Percentiles rank a stretch among this genome's conserved stretches.
phyloP scores from a whole-genome alignment of 75 land plant genomes.

The Ceratopteris richardii region DNA sequence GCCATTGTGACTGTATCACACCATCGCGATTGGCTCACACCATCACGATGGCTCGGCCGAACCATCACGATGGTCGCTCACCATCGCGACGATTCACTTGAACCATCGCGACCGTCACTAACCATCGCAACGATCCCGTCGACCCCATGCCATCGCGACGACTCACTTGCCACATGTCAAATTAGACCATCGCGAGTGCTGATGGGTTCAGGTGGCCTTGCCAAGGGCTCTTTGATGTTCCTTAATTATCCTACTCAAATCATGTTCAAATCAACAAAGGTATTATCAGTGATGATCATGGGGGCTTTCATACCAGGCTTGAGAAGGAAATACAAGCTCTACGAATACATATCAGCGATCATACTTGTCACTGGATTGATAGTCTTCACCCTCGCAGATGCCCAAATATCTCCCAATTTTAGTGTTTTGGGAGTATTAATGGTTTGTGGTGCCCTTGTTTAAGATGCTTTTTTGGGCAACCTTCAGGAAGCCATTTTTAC shows the following conservation, averaged over 20 bases:
- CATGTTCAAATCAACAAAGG: slow-evolving; percentile 99
- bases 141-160: too few relatives aligned
- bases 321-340: slow-evolving; percentile 70
- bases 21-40: too few relatives aligned
- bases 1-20: too few relatives aligned
- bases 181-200: too few relatives aligned
- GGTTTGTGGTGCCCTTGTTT: slow-evolving; percentile 80
- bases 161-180: too few relatives aligned
- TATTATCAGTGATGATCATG: slow-evolving; percentile 95
- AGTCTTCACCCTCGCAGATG: slow-evolving; percentile 93
- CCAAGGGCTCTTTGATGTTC: slow-evolving; percentile 90
- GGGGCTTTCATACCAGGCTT: slow-evolving; percentile 98
- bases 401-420: slow-evolving; percentile 89
- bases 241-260: slow-evolving; percentile 97
- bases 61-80: too few relatives aligned
- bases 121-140: too few relatives aligned
- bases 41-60: too few relatives aligned
- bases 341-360: slow-evolving; percentile 79
- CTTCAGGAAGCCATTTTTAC: slow-evolving; percentile 94
- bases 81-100: too few relatives aligned
- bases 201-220: slow-evolving; percentile 94
- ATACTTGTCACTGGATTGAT: slow-evolving; percentile 84
- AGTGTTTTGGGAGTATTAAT: slow-evolving; percentile 76
- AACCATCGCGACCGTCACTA: too few relatives aligned
- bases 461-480: slow-evolving; percentile 94